Evolutionary conservation across 2,329 filamentous ascomycete genomes (phyloP), one percentile per base, ranked within the genome.

Genomic region (Colletotrichum euphorbiae): DNA sequence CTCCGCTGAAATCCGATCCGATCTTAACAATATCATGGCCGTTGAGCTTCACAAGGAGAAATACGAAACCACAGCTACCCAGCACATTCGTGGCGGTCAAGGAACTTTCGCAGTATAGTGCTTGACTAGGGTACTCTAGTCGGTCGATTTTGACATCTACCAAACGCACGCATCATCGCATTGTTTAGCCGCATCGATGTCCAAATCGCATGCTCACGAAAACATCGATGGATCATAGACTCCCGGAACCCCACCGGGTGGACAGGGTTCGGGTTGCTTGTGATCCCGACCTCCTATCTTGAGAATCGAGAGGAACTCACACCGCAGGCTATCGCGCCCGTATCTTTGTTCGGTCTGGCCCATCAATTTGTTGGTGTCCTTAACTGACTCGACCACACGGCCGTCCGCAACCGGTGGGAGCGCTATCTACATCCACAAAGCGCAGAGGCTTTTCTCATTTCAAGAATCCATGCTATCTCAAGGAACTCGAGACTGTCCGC

Each of bases 151-250:
- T 66, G 67, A 52, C 62, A 59, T 65, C 33, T 61, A 51, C 38
- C 62, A 62, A 17, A 57, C 50, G 55, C 52, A 67, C 50, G 62
- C 67, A 67, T 61, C 57, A 69, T 67, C 67, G 62, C 62, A 12
- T 19, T 45, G 48, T 60, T 69, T 62, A 51, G 50, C 56, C 56
- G 63, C 63, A 69, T 69, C 63, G 56, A 69, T 69, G 11, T 67
- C 13, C 43, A 57, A 36, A 62, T 38, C 24, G 54, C 61, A 61
- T 67, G 56, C 55, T 62, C 9, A 45, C 33, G 19, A 38, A 61
- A 40, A 69, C 36, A 69, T 69, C 62, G 63, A 69, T 46, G 56
- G 67, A 69, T 69, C 67, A 69, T 69, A 69, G 67, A 69, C 62
- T 67, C 36, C 13, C 62, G 56, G 50, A 62, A 67, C 67, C 67